A percentile compares a stretch with the other conserved stretches of the same genome.
Evolutionary conservation across 441 rosid species (phyloP).

Genomic region (Brassica balearica): DNA sequence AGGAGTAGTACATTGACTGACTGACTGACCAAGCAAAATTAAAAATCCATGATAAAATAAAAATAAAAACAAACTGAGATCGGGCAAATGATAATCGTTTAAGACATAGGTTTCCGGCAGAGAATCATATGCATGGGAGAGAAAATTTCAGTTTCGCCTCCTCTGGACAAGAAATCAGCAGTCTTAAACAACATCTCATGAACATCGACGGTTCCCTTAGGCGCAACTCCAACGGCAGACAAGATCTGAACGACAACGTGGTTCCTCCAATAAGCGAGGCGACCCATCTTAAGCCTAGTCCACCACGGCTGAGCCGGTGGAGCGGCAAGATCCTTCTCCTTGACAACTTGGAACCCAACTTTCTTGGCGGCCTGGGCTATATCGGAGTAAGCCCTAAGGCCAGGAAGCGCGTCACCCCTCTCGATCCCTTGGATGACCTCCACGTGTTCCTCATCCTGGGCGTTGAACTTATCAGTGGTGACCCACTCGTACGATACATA

Average conservation of each 20-base stretch:
- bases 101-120: slow-evolving; percentile 67
- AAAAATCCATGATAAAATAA: not conserved
- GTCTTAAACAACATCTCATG: slow-evolving; percentile 88
- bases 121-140: slow-evolving; percentile 92
- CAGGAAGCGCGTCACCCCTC: slow-evolving; percentile 84
- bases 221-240: slow-evolving; percentile 75
- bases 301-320: slow-evolving; percentile 85
- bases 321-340: slow-evolving; percentile 74
- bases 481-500: slow-evolving; percentile 92
- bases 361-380: slow-evolving; percentile 65
- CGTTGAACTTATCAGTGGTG: slow-evolving; percentile 63
- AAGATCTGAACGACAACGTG: slow-evolving; percentile 70
- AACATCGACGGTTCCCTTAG: slow-evolving; percentile 89
- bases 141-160: slow-evolving; percentile 85
- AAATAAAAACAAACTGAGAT: slow-evolving; percentile 23
- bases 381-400: slow-evolving; percentile 64
- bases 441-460: slow-evolving; percentile 61
- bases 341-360: slow-evolving; percentile 79
- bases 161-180: slow-evolving; percentile 76
- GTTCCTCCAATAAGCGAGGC: slow-evolving; percentile 89
- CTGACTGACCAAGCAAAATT: slow-evolving; percentile 19
- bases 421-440: slow-evolving; percentile 84
- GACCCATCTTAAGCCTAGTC: slow-evolving; percentile 78
- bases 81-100: not conserved
- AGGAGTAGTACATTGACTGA: slow-evolving; percentile 40